Base-by-base conservation (phyloP, 108 stramenopile genomes). In the Stephanodiscus minutulus region DNA sequence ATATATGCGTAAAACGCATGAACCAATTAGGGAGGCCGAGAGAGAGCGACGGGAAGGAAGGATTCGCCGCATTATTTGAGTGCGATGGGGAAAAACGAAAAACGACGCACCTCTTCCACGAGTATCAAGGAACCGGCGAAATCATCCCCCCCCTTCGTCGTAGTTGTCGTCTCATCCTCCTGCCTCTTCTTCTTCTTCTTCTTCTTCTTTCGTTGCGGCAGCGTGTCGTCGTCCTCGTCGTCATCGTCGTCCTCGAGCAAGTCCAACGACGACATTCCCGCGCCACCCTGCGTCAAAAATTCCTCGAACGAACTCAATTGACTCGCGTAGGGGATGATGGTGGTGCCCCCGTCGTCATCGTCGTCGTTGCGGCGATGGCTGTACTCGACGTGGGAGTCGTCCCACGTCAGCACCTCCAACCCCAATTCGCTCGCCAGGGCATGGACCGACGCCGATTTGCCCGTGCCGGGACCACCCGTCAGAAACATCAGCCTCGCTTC, bases 401-500 rank as follows among this genome's bases (percentile, higher is more conserved):
- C 87, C 94, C 94, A 95, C 22, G 74, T 77, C 15, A 72, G 48
- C 2, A 91, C 43, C 7, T 79, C 48, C 50, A 78, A 62, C 7
- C 72, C 79, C 72, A 87, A 20, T 70, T 95, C 90, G 17, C 72
- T 70, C 9, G 88, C 83, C 47, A 95, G 37, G 2, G 86, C 71
- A 27, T 70, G 74, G 20, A 89, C 53, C 60, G 78, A 72, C 1
- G 94, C 86, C n/a, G 82, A 84, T 61, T 95, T 95, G 20, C 94
- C 94, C 27, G 88, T 72, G 12, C 94, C 94, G 21, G 91, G 90
- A 55, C 76, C 77, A 54, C 94, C 94, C 2, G 91, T 88, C 71
- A 92, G 65, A 18, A 95, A 78, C 63, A 92, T 68, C 65, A 94
- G 43, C 58, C 82, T 87, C 25, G 49, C 17, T 52, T 53, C 15